Percentiles rank a stretch among this genome's conserved stretches.
Conservation (phyloP, 2,329 filamentous ascomycete species). For the Septoria petroselini region DNA sequence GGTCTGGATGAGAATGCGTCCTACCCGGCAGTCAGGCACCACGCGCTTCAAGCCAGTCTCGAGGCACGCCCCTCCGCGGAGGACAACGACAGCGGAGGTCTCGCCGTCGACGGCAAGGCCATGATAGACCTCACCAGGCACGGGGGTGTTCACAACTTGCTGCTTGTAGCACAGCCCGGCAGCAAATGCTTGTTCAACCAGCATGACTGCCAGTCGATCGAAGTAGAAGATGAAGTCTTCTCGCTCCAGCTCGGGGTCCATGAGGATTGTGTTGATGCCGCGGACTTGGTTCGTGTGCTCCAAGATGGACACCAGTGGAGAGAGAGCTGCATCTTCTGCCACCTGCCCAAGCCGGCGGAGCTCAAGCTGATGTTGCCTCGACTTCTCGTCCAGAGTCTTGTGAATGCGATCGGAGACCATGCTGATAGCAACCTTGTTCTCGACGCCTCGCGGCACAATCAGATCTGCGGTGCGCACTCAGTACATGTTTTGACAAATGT, state of each 20-base stretch:
- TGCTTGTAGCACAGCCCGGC: conserved; percentile 66
- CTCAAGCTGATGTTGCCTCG: conserved; percentile 73
- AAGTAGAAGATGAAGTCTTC: conserved; percentile 99
- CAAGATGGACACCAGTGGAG: conserved; percentile 70
- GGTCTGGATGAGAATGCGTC: conserved; percentile 89
- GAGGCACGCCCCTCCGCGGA: conserved; percentile 83
- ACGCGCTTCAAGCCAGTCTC: conserved; percentile 85
- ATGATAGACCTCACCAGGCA: conserved; percentile 60
- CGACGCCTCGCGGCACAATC: conserved; percentile 89
- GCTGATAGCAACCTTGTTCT: conserved; percentile 85
- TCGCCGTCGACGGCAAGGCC: conserved; percentile 70
- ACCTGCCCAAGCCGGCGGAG: conserved; percentile 72
- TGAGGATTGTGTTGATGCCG: conserved; percentile 87
- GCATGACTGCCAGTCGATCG: conserved; percentile 77
- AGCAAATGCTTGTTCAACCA: conserved; percentile 80
- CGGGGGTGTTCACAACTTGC: conserved; percentile 65
- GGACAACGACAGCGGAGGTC: conserved; percentile 78
- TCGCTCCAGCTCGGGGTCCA: conserved; percentile 70
- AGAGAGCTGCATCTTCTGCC: conserved; percentile 65
- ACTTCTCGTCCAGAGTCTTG: conserved; percentile 82
- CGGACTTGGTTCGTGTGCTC: conserved; percentile 74
- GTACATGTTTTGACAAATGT: not conserved
- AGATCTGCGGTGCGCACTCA: conserved; percentile 58
- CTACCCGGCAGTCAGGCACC: conserved; percentile 87
- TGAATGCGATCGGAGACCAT: conserved; percentile 95